A percentile compares a stretch with the other conserved stretches of the same genome.
These are phyloP conservation scores for Physcia stellaris DNA, from an alignment of 495 filamentous ascomycete genomes.

Conservation along the genomic window DNA sequence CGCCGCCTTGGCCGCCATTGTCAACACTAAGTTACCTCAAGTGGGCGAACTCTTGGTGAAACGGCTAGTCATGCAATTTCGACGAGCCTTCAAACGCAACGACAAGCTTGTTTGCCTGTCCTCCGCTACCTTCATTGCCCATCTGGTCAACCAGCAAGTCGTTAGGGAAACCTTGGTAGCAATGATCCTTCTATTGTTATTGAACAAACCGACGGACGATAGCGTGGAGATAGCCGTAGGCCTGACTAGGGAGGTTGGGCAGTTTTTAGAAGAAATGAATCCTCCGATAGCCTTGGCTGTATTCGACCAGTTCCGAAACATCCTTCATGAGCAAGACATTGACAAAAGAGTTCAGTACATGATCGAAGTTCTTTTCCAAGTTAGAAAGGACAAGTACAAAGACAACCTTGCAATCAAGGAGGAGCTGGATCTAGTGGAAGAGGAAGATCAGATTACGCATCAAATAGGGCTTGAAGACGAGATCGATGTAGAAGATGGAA, in stretches of 20 bases:
- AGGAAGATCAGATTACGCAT: conserved; percentile 96
- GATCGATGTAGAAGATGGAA: conserved; percentile 64
- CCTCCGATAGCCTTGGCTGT: conserved; percentile 70
- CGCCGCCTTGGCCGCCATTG: conserved; percentile 86
- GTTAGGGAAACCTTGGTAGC: conserved; percentile 86
- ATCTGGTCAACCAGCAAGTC: conserved; percentile 89
- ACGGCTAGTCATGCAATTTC: conserved; percentile 79
- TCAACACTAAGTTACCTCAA: conserved; percentile 92
- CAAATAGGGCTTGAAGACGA: conserved; percentile 63
- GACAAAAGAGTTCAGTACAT: conserved; percentile 96
- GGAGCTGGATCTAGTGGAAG: conserved; percentile 88
- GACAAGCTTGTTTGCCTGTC: conserved; percentile 91
- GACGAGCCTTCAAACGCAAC: conserved; percentile 90
- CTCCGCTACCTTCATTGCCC: conserved; percentile 85
- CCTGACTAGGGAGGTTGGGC: conserved; percentile 77
- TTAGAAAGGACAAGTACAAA: conserved; percentile 92
- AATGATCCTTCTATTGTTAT: conserved; percentile 74
- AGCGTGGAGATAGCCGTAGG: conserved; percentile 96
- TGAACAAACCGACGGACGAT: conserved; percentile 92
- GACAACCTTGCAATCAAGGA: conserved; percentile 82
- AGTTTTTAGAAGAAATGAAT: conserved; percentile 91
- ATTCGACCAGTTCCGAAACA: conserved; percentile 89
- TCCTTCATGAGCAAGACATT: conserved; percentile 89
- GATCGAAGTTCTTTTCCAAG: conserved; percentile 96
- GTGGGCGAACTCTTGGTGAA: conserved; percentile 85